Evolutionary conservation across 2,329 filamentous ascomycete species (phyloP), one percentile per base, ranked within the genome.

Genomic region (Pyrenochaeta sp.): DNA sequence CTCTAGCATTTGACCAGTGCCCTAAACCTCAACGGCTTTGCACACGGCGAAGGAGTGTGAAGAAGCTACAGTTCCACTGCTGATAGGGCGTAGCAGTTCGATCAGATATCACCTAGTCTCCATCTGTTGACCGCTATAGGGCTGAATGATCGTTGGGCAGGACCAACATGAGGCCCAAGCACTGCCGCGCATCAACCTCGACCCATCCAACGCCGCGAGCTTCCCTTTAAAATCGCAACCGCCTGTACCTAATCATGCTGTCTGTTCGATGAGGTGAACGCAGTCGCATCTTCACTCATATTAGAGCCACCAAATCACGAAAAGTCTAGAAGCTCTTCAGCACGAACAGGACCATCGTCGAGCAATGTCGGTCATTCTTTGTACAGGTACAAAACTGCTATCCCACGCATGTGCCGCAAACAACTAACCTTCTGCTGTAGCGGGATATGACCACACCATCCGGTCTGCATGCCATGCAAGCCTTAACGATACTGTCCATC

Each of bases 371-470:
- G 86, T 89, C 56, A 88, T 89, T 68, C 79, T 89, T 32, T 88
- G 86, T 67, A 89, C 86, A 55, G 86, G 86, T 87, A 76, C 72
- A 40, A 42, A 56, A 56, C 48, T 58, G 49, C 54, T 61, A 60
- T 66, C 67, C 44, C 52, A 56, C 51, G 39, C 32, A 45, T 48
- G 31, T 37, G 30, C 31, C 36, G 18, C 40, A 23, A 43, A 21
- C 50, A 20, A 44, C 72, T 73, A 49, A 75, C 70, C 57, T 12
- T 2, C 7, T 11, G 30, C 23, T 40, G 35, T 73, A 86, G 88
- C 88, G 69, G 88, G 88, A 59, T 90, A 90, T 76, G 88, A 90
- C 75, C 88, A 90, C 75, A 91, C 88, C 27, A 91, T 91, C 61
- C 83, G 88, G 88, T 90, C 80, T 67, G 79, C 67, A 32, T 20